Percentiles rank a stretch among this genome's conserved stretches.
Evolutionary conservation across 2,329 filamentous ascomycete species (phyloP).

Genomic region (Fusarium bulbicola): DNA sequence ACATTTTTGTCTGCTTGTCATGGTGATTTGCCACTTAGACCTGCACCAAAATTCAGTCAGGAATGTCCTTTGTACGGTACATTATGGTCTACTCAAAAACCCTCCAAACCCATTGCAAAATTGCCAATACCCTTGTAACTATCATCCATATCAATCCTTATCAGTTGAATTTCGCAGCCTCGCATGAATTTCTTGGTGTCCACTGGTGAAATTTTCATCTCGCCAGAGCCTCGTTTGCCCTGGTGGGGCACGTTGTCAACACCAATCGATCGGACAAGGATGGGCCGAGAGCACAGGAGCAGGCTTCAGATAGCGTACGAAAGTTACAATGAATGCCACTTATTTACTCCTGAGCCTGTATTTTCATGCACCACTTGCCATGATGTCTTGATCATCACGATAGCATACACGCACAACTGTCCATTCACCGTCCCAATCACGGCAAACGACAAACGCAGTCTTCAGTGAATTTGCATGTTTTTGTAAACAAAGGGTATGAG

Average conservation of each 20-base stretch:
- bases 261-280: not conserved
- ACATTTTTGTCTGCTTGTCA: not conserved
- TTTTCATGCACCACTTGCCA: too few species aligned
- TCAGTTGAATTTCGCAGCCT: slow-evolving; percentile 34
- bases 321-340: not conserved
- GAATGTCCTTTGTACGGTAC: not conserved
- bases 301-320: not conserved
- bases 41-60: not conserved
- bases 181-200: slow-evolving; percentile 34
- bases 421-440: not conserved
- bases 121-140: not conserved
- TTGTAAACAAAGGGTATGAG: slow-evolving; percentile 45
- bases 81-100: accelerated
- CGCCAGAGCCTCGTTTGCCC: slow-evolving; percentile 41
- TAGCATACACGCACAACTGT: not conserved
- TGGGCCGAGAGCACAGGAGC: not conserved
- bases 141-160: not conserved
- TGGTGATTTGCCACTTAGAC: not conserved
- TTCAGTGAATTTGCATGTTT: slow-evolving; percentile 38
- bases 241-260: slow-evolving; percentile 26
- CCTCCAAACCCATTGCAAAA: not conserved
- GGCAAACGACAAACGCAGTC: not conserved
- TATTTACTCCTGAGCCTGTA: not conserved
- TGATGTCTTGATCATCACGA: not conserved
- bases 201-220: slow-evolving; percentile 21